phyloP scores from a whole-genome alignment of 495 filamentous ascomycete genomes.

The Daldinia grandis region DNA sequence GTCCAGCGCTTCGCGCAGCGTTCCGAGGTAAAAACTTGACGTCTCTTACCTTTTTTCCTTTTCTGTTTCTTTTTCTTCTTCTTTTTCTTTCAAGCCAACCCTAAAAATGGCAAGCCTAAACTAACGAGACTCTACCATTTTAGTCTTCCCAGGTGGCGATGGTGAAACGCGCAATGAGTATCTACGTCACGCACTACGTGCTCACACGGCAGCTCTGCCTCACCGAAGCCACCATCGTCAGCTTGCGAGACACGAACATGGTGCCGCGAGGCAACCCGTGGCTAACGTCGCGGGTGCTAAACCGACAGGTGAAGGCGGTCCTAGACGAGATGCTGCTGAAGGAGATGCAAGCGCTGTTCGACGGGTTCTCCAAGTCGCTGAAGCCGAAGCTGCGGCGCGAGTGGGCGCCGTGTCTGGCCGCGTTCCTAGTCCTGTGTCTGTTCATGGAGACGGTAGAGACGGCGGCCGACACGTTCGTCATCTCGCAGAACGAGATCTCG shows the following conservation, averaged over 20 bases:
- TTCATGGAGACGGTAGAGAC: constrained; percentile 62
- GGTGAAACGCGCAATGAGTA: constrained; percentile 55
- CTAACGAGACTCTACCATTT: background rate
- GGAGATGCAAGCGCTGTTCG: constrained; percentile 56
- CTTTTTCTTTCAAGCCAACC: no score
- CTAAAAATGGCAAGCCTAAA: background rate
- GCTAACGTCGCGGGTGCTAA: constrained; percentile 59
- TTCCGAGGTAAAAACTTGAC: constrained; percentile 43
- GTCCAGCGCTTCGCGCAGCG: constrained; percentile 51
- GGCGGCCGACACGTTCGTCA: constrained; percentile 58
- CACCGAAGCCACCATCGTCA: constrained; percentile 48
- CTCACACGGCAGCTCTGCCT: constrained; percentile 59
- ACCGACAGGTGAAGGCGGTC: constrained; percentile 61
- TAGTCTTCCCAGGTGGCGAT: constrained; percentile 44
- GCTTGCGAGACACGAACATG: constrained; percentile 45
- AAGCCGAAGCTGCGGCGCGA: constrained; percentile 57
- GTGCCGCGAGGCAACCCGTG: constrained; percentile 50
- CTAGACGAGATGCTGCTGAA: constrained; percentile 58
- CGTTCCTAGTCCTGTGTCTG: constrained; percentile 59
- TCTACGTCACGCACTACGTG: constrained; percentile 62
- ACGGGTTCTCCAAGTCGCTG: constrained; percentile 56
- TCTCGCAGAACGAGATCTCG: constrained; percentile 58
- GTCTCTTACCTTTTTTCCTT: background rate
- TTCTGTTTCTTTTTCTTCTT: no score
- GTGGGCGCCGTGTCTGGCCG: constrained; percentile 61